Percentiles rank a stretch among this genome's conserved stretches.
Evolutionary conservation across 1,139 yeast genomes (phyloP).

Genomic region (Zygotorulaspora mrakii): DNA sequence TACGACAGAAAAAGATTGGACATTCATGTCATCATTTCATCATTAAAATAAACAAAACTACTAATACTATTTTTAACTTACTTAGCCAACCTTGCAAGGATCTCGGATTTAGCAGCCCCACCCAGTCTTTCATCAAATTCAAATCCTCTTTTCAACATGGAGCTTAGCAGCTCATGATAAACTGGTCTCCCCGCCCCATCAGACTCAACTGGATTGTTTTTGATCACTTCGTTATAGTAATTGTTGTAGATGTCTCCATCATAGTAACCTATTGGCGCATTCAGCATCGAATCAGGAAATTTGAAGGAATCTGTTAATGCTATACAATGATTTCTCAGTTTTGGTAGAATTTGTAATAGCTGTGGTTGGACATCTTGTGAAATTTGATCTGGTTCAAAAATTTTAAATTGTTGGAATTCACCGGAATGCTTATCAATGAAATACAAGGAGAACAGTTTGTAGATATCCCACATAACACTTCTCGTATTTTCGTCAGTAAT

Average conservation of each 20-base stretch:
- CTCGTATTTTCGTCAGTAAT: slow-evolving; percentile 35
- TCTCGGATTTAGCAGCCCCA: slow-evolving; percentile 44
- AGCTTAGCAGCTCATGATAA: slow-evolving; percentile 50
- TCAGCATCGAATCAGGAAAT: slow-evolving; percentile 77
- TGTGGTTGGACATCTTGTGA: slow-evolving; percentile 45
- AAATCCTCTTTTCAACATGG: slow-evolving; percentile 51
- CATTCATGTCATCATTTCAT: slow-evolving; percentile 2
- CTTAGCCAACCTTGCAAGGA: slow-evolving; percentile 39
- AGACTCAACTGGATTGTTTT: slow-evolving; percentile 42
- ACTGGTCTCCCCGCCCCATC: slow-evolving; percentile 58
- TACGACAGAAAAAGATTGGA: no score
- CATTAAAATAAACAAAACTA: not conserved
- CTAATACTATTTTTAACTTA: slow-evolving; percentile 10
- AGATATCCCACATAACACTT: slow-evolving; percentile 46
- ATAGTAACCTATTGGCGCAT: slow-evolving; percentile 79
- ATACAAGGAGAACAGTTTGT: slow-evolving; percentile 61
- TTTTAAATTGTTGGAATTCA: slow-evolving; percentile 64
- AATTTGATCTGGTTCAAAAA: slow-evolving; percentile 48
- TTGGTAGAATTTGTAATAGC: slow-evolving; percentile 45
- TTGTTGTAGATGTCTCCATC: slow-evolving; percentile 85
- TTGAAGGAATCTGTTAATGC: slow-evolving; percentile 88
- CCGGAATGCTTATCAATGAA: slow-evolving; percentile 75
- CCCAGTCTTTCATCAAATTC: slow-evolving; percentile 48
- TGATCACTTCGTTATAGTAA: slow-evolving; percentile 52
- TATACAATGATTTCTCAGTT: slow-evolving; percentile 66